phyloP scores from a whole-genome alignment of 805 yeast species.

The Dipodascus albidus region DNA sequence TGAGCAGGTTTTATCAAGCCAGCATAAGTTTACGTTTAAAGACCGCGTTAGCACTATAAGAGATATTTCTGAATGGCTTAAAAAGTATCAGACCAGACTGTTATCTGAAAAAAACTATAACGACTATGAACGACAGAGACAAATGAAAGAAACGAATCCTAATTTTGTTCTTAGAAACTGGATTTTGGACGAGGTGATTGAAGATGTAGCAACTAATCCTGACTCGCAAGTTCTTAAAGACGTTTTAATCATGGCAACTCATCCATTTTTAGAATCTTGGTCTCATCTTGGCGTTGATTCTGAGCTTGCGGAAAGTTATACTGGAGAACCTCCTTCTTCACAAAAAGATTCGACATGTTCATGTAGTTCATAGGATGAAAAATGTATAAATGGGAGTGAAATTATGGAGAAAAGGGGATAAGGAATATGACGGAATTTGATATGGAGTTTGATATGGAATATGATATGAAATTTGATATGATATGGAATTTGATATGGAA shows the following conservation, averaged over 20 bases:
- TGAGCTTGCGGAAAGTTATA: slow-evolving; percentile 42
- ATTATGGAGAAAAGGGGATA: neutral
- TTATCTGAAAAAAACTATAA: slow-evolving; percentile 26
- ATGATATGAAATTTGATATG: neutral
- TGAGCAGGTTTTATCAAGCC: slow-evolving; percentile 6
- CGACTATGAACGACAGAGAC: slow-evolving; percentile 29
- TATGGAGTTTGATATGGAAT: neutral
- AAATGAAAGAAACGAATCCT: slow-evolving; percentile 53
- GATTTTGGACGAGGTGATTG: slow-evolving; percentile 76
- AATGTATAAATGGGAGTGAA: neutral
- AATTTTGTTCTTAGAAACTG: slow-evolving; percentile 73
- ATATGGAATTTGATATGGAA: neutral
- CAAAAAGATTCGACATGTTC: slow-evolving; percentile 62
- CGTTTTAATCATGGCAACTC: slow-evolving; percentile 55
- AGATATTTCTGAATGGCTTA: slow-evolving; percentile 45
- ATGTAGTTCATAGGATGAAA: slow-evolving; percentile 32
- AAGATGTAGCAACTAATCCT: slow-evolving; percentile 38
- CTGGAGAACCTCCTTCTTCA: slow-evolving; percentile 38
- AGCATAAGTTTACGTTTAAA: slow-evolving; percentile 24
- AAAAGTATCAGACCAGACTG: slow-evolving; percentile 35
- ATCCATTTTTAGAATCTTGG: slow-evolving; percentile 58
- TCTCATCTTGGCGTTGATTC: slow-evolving; percentile 46
- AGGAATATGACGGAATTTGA: too few relatives aligned
- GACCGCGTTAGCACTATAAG: slow-evolving; percentile 28
- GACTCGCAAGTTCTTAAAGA: slow-evolving; percentile 45